Evolutionary conservation across 805 yeast genomes (phyloP), one percentile per base, ranked within the genome.

Genomic region (Candida vaughaniae): DNA sequence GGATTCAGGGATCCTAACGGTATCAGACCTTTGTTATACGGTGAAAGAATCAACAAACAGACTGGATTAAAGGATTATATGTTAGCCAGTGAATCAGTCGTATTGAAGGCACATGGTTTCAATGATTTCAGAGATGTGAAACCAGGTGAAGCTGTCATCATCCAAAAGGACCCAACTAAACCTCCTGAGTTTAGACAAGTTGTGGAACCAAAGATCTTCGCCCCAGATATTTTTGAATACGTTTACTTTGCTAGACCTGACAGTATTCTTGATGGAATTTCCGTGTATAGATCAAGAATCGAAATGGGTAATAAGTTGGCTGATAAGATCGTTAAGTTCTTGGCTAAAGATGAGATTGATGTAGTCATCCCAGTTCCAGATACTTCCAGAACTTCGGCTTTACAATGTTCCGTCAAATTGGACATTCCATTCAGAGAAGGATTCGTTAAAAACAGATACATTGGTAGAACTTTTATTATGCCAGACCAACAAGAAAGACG

Each of bases 241-340:
- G 99, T 93, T 31, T 93, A 93, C 66, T 93, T 93, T 70, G 98
- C 99, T 12, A 80, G 99, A 58, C 97, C 98, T 0, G 99, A 93
- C 60, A 83, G 95, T 28, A 95, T 93, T 19, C 64, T 90, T 44
- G 99, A 93, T 61, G 99, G 98, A n/a, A 85, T 93, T 31, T 85
- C 95, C 12, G 98, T 93, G 15, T 93, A 93, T 64, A 80, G 90
- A 51, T 82, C 95, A 23, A 81, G 98, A 60, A 73, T 93, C 44
- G 88, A 80, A 46, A 93, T 93, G 99, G 99, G 99, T 52, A 80
- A 75, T 44, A 85, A 85, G 57, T 73, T 93, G 39, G 99, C 98
- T 4, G 66, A 73, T 35, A 84, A 80, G 53, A 83, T 93, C 45
- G 43, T 49, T 15, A 71, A 22, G 10, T 17, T 28, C 72, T 38